Evolutionary conservation across 768 basidiomycete species (phyloP).

Genomic region (Panaeolus papilionaceus): DNA sequence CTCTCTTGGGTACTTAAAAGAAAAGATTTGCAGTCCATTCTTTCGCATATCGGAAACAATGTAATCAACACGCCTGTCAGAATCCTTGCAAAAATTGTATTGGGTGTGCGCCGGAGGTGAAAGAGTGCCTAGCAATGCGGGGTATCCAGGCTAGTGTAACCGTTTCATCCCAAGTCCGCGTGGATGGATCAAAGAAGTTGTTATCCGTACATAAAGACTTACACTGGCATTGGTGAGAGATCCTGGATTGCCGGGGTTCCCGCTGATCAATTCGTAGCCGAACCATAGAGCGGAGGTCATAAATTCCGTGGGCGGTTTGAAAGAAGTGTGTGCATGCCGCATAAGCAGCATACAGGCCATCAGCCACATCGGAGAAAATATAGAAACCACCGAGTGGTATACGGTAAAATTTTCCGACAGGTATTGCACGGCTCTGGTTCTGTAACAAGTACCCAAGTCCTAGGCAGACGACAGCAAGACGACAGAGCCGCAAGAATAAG

Average conservation of each 20-base stretch:
- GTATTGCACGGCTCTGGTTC: not conserved
- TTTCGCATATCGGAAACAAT: not conserved
- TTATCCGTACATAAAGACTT: not conserved
- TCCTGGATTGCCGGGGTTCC: conserved; percentile 1
- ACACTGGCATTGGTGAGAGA: not conserved
- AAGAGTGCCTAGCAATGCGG: conserved; percentile 10
- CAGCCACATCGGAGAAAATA: conserved; percentile 1
- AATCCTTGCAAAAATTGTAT: not conserved
- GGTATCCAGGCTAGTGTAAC: not conserved
- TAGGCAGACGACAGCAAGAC: not conserved
- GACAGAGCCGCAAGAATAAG: not conserved
- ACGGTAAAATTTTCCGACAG: not conserved
- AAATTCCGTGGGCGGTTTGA: not conserved
- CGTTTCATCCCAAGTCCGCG: conserved; percentile 8
- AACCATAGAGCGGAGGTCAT: not conserved
- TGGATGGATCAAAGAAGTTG: conserved; percentile 10
- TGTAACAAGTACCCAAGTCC: not conserved
- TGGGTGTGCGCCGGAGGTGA: conserved; percentile 9
- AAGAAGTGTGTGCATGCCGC: not conserved
- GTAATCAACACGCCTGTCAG: not conserved
- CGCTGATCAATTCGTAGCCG: not conserved
- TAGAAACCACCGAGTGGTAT: not conserved
- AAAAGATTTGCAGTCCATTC: not conserved
- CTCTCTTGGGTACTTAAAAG: not conserved
- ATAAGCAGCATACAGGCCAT: not conserved